Conservation (phyloP, 305 asterid species). For the Galium porrigens region DNA sequence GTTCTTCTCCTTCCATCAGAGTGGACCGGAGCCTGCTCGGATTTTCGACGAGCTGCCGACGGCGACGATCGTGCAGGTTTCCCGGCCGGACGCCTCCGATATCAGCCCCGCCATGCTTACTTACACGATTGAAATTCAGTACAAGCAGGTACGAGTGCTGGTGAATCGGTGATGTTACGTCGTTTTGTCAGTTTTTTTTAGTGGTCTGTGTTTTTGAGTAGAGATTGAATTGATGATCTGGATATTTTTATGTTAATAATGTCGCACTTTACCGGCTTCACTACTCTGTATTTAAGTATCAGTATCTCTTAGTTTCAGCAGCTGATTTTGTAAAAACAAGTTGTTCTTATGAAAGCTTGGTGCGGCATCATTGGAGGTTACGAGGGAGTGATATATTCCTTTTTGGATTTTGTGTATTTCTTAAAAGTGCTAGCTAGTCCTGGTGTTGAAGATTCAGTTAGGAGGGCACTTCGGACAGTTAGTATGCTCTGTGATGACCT, state of each 20-base stretch:
- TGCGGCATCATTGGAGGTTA: not conserved
- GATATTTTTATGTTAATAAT: not conserved
- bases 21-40: constrained; percentile 33
- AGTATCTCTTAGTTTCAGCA: not conserved
- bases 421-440: not conserved
- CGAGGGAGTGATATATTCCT: not conserved
- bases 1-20: constrained; percentile 35
- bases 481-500: not conserved
- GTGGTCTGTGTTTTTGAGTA: not conserved
- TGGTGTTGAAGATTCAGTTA: not conserved
- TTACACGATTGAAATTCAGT: constrained; percentile 62
- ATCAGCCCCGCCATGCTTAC: constrained; percentile 75
- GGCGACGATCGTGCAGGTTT: constrained; percentile 51
- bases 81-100: constrained; percentile 69
- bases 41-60: constrained; percentile 76
- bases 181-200: not conserved
- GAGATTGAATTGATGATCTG: not conserved
- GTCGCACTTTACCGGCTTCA: not conserved
- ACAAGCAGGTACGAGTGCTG: constrained; percentile 45
- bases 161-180: constrained; percentile 5
- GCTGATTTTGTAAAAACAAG: not conserved
- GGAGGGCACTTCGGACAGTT: not conserved
- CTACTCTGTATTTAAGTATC: not conserved
- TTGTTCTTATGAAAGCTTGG: not conserved
- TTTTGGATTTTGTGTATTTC: not conserved